Percentiles rank a stretch among this genome's conserved stretches.
These are phyloP conservation scores for Aspergillus ruber DNA, from an alignment of 2,329 filamentous ascomycete species.

Conservation along the genomic window DNA sequence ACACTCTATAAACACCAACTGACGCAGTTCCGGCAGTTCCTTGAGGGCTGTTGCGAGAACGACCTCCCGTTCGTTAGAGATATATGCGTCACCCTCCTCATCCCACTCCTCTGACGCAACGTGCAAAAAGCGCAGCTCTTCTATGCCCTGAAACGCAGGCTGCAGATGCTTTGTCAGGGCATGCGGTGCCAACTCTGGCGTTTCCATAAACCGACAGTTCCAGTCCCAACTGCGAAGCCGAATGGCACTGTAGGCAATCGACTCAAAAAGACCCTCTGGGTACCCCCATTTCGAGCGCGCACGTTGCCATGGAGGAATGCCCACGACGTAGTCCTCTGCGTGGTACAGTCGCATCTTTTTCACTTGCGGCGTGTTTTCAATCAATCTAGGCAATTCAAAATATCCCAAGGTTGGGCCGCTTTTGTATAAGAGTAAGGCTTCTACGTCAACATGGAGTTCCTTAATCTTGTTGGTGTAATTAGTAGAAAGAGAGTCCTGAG, in stretches of 20 bases:
- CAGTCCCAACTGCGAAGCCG: conserved; percentile 50
- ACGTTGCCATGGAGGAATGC: conserved; percentile 24
- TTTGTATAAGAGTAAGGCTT: conserved; percentile 48
- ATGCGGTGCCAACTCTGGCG: conserved; percentile 35
- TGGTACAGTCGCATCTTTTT: conserved; percentile 67
- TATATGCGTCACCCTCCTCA: conserved; percentile 36
- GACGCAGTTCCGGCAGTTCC: conserved; percentile 57
- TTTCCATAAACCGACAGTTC: conserved; percentile 46
- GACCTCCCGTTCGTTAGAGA: conserved; percentile 23
- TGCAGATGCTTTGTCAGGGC: conserved; percentile 49
- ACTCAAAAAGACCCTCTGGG: conserved; percentile 57
- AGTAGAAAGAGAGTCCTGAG: conserved; percentile 44
- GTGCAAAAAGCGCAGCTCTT: conserved; percentile 32
- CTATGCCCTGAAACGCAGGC: conserved; percentile 46
- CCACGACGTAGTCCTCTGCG: conserved; percentile 49
- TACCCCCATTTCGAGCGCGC: conserved; percentile 58
- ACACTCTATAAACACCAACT: conserved; percentile 68
- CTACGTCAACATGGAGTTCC: conserved; percentile 62
- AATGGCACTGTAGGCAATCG: conserved; percentile 48
- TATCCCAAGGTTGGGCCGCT: conserved; percentile 49
- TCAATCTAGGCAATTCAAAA: conserved; percentile 52
- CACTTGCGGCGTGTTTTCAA: conserved; percentile 61
- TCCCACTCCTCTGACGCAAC: conserved; percentile 18
- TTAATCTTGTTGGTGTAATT: conserved; percentile 68
- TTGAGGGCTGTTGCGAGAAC: conserved; percentile 44